Evolutionary conservation across 352 stramenopile genomes (phyloP), one percentile per base, ranked within the genome.

Genomic region (Phytophthora tubulina): DNA sequence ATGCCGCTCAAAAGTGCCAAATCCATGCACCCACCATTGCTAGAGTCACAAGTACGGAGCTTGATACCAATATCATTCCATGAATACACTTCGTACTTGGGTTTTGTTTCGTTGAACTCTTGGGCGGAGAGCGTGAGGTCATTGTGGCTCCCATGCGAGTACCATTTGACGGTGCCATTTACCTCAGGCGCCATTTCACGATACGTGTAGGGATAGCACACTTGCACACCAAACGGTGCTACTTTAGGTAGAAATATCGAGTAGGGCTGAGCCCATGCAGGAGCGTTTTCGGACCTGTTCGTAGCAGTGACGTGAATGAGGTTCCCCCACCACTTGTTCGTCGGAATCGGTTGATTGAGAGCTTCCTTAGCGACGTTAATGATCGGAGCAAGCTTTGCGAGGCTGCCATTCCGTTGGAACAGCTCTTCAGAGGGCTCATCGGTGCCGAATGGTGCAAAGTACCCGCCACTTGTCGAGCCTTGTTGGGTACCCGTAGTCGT

Each of bases 251-350:
- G 59, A 60, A 81, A 84, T 30, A 95, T 44, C 1, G 85, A 79
- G 64, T 92, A 95, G 32, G 88, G 85, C 53, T 93, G 88, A 8
- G 82, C 69, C 76, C 84, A 95, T 6, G 78, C 84, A 11, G 83
- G 73, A 54, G 80, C 80, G 30, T 85, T 80, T 9, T 62, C 54
- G 32, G 79, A 67, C 3, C 77, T 60, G 38, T 81, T 83, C 3
- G 73, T 71, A 32, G 52, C 73, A 2, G 72, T 86, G 21, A 78
- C 79, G 72, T 88, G 78, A 54, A 95, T 90, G 38, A 93, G 53
- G 59, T 93, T 95, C 15, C 79, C 83, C 88, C 85, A 95, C 88
- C 88, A 95, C 42, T 92, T 79, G 78, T 95, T 95, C 8, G 85
- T 95, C 57, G 88, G 88, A 65, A 95, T 89, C 0, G 88, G 64